Base-by-base conservation (phyloP, 148 eudicot genomes). In the Rhododendron simsii region DNA sequence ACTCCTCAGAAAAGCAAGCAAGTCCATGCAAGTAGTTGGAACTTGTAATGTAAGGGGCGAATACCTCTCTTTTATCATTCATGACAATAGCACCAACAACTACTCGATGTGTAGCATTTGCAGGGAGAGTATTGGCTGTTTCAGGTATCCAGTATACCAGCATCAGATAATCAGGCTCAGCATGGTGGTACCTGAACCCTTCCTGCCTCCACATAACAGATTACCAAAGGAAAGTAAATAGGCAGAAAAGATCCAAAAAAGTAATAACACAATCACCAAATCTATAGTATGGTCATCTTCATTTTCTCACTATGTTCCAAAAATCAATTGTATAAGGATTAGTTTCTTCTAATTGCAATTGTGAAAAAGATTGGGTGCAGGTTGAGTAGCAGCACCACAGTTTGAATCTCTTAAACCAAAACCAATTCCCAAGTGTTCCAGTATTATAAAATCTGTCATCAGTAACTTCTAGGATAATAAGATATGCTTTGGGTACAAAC, bases 101-200 rank as follows among this genome's bases (percentile, higher is more conserved):
- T 15, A 95, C 93, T 77, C 94, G 92, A 85, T 95, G 98, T 41
- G 96, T 86, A 87, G 97, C 98, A 90, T 95, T 94, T 86, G 90
- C 91, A 81, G 98, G 98, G 65, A 95, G 85, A n/a, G 95, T 93
- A 89, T 87, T 90, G 51, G 48, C 73, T 84, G 92, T 89, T 86
- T 91, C 87, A 84, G 96, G 96, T 74, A 95, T 91, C 98, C 98
- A 95, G 80, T 90, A 82, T 74, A 93, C 98, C 82, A 95, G 93
- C 98, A 95, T 95, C 89, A 95, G 86, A 91, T 94, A 93, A 37
- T 86, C 83, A 76, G 91, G 93, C 84, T 95, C 98, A 21, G 98
- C 98, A 89, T 95, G 98, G 90, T 95, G 98, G 87, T 91, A 95
- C 90, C 88, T 84, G 88, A 95, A 95, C 41, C 98, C 98, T 86